Evolutionary conservation across 352 stramenopile species (phyloP), one percentile per base, ranked within the genome.

Genomic region (Phytophthora kernoviae): DNA sequence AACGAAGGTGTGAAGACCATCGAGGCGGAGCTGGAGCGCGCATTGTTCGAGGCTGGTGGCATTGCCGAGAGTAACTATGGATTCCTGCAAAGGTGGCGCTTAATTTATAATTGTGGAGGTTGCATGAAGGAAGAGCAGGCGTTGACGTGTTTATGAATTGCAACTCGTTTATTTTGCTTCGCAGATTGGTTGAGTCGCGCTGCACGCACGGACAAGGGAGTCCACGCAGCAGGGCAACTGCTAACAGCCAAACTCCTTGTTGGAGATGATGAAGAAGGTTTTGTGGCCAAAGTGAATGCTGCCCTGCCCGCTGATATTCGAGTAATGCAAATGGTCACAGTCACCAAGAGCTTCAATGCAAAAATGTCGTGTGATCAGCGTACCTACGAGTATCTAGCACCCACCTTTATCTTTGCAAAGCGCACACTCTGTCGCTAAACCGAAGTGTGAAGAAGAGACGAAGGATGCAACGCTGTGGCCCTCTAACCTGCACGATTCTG

Each of bases 301-400:
- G 58, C 62, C 14, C 68, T 97, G 27, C 90, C 90, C 0, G 56
- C 71, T 20, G 84, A 96, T 57, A 97, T 97, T 59, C 83, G 86
- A 41, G 68, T 96, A 0, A 69, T 94, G 61, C 69, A 93, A 40
- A 91, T 93, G 68, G 76, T 92, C 33, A 89, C 79, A 0, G 90
- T 93, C 46, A 95, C 86, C 39, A 97, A 96, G 57, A 94, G 90
- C 56, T 97, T 97, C 54, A 96, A 97, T 62, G 84, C 91, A 32
- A 96, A 96, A 58, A 88, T 90, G 60, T 77, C 77, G 27, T 97
- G 91, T 62, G 88, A 96, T 51, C 78, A 93, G 64, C 81, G 91
- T 43, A 94, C 83, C 37, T 97, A 97, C 58, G 90, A 97, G 70
- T 97, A 97, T 60, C 62, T 97, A 0, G 80, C 91, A 18, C 91